Base-by-base conservation (phyloP, 2,329 filamentous ascomycete genomes). In the Pezicula rhizophila region DNA sequence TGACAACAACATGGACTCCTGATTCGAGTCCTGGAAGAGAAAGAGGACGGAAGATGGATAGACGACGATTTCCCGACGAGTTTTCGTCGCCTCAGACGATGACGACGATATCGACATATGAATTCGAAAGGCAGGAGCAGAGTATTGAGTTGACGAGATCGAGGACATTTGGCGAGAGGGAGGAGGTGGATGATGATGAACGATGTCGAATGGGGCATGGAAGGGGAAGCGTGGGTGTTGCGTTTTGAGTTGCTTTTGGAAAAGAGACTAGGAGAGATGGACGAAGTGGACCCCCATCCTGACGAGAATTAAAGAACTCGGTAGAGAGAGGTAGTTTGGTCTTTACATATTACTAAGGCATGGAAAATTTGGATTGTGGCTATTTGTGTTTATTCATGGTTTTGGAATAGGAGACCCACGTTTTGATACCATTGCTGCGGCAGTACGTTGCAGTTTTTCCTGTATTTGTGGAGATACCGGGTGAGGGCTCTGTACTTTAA, bases 1-100 rank as follows among this genome's bases (percentile, higher is more conserved):
- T 70, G 40, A 70, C 71, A n/a, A 76, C 74, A 2, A 73, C 68
- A 11, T 73, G 73, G 63, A 78, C 75, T 17, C 71, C 74, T 7
- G 69, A 70, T 25, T 55, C 50, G 2, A 58, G 50, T 43, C 58
- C 57, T 12, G 57, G 57, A 18, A 33, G 51, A 6, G 45, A 48
- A 28, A 41, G 44, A 10, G 46, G 47, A 12, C 51, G 49, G 26
- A 42, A 34, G 41, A 49, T 26, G n/a, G 12, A 31, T 3, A 31
- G 28, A 12, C 28, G 11, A 12, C 28, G 7, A 10, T 31, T 31
- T 31, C 28, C 28, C 3, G 28, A 31, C 8, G 28, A 12, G 28
- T 31, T 31, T 12, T 37, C 15, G 15, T 35, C 15, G 18, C 18
- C 52, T 26, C 44, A 51, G 23, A 43, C 47, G 17, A 26, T 52